phyloP scores from a whole-genome alignment of 164 flowering plant genomes.

The Annona squamosa region DNA sequence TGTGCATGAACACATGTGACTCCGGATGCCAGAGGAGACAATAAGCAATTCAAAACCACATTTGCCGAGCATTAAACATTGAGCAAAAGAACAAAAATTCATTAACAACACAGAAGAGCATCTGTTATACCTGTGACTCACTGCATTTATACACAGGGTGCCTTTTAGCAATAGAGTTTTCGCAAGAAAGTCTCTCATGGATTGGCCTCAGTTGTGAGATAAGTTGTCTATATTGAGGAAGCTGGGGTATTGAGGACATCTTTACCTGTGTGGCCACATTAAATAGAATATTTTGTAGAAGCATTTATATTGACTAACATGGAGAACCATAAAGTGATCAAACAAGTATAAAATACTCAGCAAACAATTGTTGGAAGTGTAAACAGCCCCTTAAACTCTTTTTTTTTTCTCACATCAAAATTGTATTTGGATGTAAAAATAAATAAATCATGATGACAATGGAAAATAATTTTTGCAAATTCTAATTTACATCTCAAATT shows the following conservation, averaged over 20 bases:
- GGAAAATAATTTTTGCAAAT: too few species aligned
- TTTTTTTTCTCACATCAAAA: background rate
- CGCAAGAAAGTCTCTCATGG: slow-evolving; percentile 51
- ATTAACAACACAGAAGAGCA: background rate
- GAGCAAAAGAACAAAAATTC: background rate
- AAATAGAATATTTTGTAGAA: background rate
- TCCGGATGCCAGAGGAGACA: too few species aligned
- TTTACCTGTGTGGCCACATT: slow-evolving; percentile 45
- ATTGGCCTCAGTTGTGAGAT: slow-evolving; percentile 55
- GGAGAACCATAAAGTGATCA: background rate
- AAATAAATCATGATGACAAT: too few species aligned
- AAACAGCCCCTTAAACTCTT: background rate
- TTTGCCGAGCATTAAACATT: background rate
- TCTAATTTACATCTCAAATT: too few species aligned
- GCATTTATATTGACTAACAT: background rate
- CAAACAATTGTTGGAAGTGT: background rate
- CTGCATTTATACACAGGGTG: slow-evolving; percentile 83
- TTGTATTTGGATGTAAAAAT: too few species aligned
- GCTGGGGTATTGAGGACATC: slow-evolving; percentile 56
- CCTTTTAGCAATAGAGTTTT: slow-evolving; percentile 44
- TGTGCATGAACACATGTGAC: too few species aligned
- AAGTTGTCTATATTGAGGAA: slow-evolving; percentile 75
- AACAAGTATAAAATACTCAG: background rate
- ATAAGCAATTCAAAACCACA: background rate
- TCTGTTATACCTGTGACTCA: slow-evolving; percentile 60